Conservation (phyloP, 2,329 filamentous ascomycete genomes). For the Hypoxylon sp. region DNA sequence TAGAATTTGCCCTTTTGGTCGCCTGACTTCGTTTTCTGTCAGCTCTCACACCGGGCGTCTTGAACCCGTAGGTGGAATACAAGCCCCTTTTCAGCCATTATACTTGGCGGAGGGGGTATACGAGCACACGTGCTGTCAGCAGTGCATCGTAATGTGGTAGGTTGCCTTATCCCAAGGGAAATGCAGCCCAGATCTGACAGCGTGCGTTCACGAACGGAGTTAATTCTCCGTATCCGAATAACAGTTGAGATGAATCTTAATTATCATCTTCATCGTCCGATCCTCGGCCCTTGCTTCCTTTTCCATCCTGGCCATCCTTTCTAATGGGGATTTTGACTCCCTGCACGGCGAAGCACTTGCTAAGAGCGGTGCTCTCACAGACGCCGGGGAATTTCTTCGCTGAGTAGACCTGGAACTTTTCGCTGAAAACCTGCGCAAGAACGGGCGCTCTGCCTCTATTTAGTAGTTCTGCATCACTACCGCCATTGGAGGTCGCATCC, state of each 20-base stretch:
- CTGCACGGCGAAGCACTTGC: constrained; percentile 92
- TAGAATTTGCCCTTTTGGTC: constrained; percentile 18
- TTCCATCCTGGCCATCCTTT: constrained; percentile 77
- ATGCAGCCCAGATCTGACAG: constrained; percentile 22
- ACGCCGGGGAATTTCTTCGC: constrained; percentile 99
- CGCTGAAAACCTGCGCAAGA: constrained; percentile 87
- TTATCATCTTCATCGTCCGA: constrained; percentile 69
- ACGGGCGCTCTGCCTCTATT: constrained; percentile 85
- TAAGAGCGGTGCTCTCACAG: constrained; percentile 91
- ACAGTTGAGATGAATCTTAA: constrained; percentile 6
- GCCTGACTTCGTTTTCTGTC: constrained; percentile 37
- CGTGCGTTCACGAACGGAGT: constrained; percentile 21
- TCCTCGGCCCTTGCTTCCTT: constrained; percentile 61
- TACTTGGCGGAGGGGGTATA: constrained; percentile 23
- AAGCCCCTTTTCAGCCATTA: constrained; percentile 13
- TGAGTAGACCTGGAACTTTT: constrained; percentile 92
- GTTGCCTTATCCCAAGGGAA: constrained; percentile 16
- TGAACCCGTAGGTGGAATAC: constrained; percentile 17
- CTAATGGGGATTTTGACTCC: constrained; percentile 97
- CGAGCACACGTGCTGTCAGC: constrained; percentile 19
- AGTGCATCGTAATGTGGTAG: constrained; percentile 23
- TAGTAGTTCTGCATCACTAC: constrained; percentile 64
- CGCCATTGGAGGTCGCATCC: constrained; percentile 55
- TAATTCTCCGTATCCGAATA: constrained; percentile 18
- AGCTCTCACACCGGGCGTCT: constrained; percentile 21